Evolutionary conservation across 2,329 filamentous ascomycete species (phyloP), one percentile per base, ranked within the genome.

Genomic region (Fusarium sp.): DNA sequence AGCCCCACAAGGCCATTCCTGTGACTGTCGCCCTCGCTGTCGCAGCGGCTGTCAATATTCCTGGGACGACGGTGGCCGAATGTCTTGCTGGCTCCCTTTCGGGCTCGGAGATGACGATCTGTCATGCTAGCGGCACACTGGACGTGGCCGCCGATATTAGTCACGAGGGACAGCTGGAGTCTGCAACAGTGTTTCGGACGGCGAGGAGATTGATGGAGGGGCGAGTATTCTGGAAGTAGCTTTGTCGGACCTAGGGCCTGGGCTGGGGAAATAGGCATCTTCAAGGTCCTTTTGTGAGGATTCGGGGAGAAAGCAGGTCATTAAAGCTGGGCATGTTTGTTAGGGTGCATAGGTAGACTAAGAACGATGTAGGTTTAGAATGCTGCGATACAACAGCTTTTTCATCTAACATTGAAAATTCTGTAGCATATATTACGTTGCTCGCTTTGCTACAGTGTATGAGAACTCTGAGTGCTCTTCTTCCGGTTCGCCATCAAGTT

Each of bases 1-100:
- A 88, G 63, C 86, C 86, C 3, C 87, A 88, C 76, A 85, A 84
- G 66, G 86, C 87, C 13, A 82, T 88, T 1, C 87, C 86, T 0
- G 86, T 88, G 36, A 88, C 87, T 0, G 85, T 88, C 5, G 86
- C 85, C 0, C 75, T 88, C 8, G 69, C 69, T 13, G 59, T 54
- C 7, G 69, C 69, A 6, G 60, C 85, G 16, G 86, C 86, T n/a
- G 84, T 84, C 10, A 84, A 83, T 40, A 74, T 87, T 10, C 57
- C 80, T 11, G 84, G 85, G 3, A 84, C 82, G 1, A 50, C 45
- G 6, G 45, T 50, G 45, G 45, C 22, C 11, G 22, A 50, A 8
- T 50, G 45, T 18, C 45, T n/a, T 18, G 45, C 22, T 18, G 45
- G 45, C 7, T 27, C 22, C 13, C 25, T 22, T 25, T 50, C 22